Evolutionary conservation across 441 rosid genomes (phyloP).

Genomic region (Arabidopsis hybrid): DNA sequence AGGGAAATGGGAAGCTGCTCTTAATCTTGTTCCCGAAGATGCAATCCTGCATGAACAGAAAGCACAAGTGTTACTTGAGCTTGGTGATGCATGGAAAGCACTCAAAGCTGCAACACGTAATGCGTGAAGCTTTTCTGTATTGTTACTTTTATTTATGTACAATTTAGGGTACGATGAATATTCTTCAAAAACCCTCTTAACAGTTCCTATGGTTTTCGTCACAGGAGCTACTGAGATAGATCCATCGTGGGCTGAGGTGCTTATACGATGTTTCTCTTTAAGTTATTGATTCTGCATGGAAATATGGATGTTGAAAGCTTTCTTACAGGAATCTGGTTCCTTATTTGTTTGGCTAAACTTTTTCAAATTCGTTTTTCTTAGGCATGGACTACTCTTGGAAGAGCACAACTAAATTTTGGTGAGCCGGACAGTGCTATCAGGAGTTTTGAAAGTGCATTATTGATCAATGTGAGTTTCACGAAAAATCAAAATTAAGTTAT

Average conservation of each 20-base stretch:
- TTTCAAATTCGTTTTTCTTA: constrained; percentile 34
- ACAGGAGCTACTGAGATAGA: constrained; percentile 79
- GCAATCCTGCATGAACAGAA: constrained; percentile 85
- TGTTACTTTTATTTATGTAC: constrained; percentile 2
- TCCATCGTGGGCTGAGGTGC: constrained; percentile 90
- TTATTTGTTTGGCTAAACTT: constrained; percentile 16
- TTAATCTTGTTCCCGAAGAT: constrained; percentile 68
- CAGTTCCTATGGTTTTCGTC: constrained; percentile 12
- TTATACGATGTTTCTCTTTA: not conserved
- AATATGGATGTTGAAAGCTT: not conserved
- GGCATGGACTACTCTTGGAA: constrained; percentile 94
- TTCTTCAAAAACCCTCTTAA: not conserved
- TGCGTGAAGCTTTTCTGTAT: constrained; percentile 29
- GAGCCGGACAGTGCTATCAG: constrained; percentile 82
- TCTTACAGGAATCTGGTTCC: constrained; percentile 16
- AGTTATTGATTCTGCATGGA: not conserved
- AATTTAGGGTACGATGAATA: not conserved
- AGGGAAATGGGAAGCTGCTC: constrained; percentile 91
- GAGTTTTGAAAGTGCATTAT: constrained; percentile 75
- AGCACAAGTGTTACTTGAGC: constrained; percentile 87
- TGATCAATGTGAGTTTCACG: constrained; percentile 59
- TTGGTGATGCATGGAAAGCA: constrained; percentile 88
- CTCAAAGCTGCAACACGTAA: constrained; percentile 79
- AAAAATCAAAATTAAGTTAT: not conserved
- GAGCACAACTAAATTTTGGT: constrained; percentile 91